Evolutionary conservation across 768 basidiomycete genomes (phyloP).

Genomic region (Hericium coralloides): DNA sequence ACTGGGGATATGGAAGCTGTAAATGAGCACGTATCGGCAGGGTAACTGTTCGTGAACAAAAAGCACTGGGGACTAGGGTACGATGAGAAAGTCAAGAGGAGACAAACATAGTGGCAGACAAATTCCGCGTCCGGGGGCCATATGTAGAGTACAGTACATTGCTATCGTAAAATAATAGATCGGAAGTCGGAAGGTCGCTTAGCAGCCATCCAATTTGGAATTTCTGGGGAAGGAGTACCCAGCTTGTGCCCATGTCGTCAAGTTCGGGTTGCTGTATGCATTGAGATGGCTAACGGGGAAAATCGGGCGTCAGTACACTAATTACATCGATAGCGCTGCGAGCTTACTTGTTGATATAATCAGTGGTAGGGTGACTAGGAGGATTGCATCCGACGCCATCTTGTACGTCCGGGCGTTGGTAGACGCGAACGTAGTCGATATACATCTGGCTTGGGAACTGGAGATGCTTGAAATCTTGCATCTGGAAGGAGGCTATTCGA

Average conservation of each 20-base stretch:
- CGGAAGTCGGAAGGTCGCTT: neutral
- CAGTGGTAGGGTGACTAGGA: constrained; percentile 60
- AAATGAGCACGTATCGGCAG: neutral
- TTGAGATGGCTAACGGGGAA: constrained; percentile 29
- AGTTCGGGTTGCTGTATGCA: constrained; percentile 72
- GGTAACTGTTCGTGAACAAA: neutral
- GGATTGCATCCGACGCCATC: constrained; percentile 78
- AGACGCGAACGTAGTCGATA: constrained; percentile 86
- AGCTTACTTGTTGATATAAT: constrained; percentile 64
- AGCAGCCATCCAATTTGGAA: constrained; percentile 16
- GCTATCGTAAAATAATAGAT: neutral
- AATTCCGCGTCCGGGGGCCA: neutral
- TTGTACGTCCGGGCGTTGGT: constrained; percentile 66
- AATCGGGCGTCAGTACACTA: neutral
- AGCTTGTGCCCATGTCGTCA: constrained; percentile 78
- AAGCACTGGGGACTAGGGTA: neutral
- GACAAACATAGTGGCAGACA: neutral
- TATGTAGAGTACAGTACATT: neutral
- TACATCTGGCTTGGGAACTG: constrained; percentile 74
- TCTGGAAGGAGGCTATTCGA: constrained; percentile 53
- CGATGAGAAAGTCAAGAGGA: neutral
- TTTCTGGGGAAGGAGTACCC: constrained; percentile 74
- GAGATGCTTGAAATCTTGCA: constrained; percentile 61
- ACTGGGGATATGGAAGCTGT: neutral
- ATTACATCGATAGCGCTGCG: neutral